A percentile compares a stretch with the other conserved stretches of the same genome.
Evolutionary conservation across 2,329 filamentous ascomycete genomes (phyloP).

Genomic region (Ascosphaera apis): DNA sequence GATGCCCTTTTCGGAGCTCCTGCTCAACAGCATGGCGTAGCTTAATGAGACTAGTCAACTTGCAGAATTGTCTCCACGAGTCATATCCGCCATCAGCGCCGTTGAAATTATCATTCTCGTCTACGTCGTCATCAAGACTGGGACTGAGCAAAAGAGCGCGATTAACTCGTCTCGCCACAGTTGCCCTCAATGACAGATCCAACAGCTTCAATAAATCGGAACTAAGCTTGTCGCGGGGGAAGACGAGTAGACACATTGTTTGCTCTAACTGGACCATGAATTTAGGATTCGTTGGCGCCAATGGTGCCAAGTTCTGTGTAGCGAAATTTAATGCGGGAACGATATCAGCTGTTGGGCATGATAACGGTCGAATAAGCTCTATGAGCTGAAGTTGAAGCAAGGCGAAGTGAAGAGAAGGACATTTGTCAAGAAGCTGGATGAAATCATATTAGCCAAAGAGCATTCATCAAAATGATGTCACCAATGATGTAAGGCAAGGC

Average conservation of each 20-base stretch:
- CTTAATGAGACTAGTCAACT: neutral
- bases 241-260: constrained; percentile 82
- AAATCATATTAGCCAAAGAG: constrained; percentile 4
- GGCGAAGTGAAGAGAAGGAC: constrained; percentile 69
- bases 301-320: constrained; percentile 62
- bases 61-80: neutral
- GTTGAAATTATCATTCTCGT: neutral
- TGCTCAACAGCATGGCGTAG: neutral
- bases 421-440: constrained; percentile 58
- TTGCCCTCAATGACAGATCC: constrained; percentile 53
- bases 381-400: constrained; percentile 78
- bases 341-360: constrained; percentile 51
- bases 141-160: constrained; percentile 45
- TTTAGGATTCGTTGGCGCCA: constrained; percentile 55
- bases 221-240: constrained; percentile 56
- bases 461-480: constrained; percentile 1
- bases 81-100: neutral
- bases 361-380: constrained; percentile 51
- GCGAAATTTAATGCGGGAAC: constrained; percentile 67
- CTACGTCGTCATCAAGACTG: neutral
- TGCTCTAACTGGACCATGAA: constrained; percentile 75
- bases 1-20: neutral
- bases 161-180: constrained; percentile 76
- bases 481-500: neutral
- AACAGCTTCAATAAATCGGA: constrained; percentile 54